These are phyloP conservation scores for Ascochyta pisi DNA, from an alignment of 2,329 filamentous ascomycete species.

Conservation along the genomic window DNA sequence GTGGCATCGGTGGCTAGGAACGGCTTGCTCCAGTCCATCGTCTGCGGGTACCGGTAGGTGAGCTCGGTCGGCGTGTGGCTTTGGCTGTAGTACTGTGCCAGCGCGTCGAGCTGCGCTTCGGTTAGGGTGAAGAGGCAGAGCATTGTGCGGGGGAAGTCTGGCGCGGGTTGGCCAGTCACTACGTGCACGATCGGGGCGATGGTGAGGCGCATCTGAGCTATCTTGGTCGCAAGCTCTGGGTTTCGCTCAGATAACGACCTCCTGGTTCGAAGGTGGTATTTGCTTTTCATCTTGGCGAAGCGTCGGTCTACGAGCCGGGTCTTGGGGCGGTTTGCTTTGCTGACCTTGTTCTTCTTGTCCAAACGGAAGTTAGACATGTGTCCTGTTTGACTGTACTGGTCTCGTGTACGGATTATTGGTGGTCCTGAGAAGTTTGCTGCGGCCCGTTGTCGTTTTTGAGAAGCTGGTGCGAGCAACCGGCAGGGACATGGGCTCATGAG, in stretches of 20 bases:
- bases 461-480: slow-evolving; percentile 15
- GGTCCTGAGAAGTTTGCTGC: slow-evolving; percentile 20
- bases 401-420: background rate
- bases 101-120: slow-evolving; percentile 70
- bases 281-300: slow-evolving; percentile 7
- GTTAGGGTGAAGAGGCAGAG: slow-evolving; percentile 78
- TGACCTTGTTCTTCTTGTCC: slow-evolving; percentile 16
- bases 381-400: background rate
- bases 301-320: slow-evolving; percentile 21
- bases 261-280: slow-evolving; percentile 10
- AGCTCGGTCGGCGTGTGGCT: slow-evolving; percentile 62
- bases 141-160: slow-evolving; percentile 69
- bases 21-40: slow-evolving; percentile 66
- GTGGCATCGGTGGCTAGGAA: slow-evolving; percentile 41
- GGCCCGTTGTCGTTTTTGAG: slow-evolving; percentile 1
- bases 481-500: slow-evolving; percentile 19
- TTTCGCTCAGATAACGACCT: slow-evolving; percentile 26
- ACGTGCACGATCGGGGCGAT: slow-evolving; percentile 70
- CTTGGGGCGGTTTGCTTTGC: slow-evolving; percentile 18
- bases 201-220: slow-evolving; percentile 69
- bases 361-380: background rate
- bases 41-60: slow-evolving; percentile 67
- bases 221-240: slow-evolving; percentile 65
- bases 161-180: slow-evolving; percentile 67
- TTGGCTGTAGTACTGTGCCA: slow-evolving; percentile 78